A percentile compares a stretch with the other conserved stretches of the same genome.
Conservation (phyloP, 768 basidiomycete genomes). For the Agaricus sinodeliciosus region DNA sequence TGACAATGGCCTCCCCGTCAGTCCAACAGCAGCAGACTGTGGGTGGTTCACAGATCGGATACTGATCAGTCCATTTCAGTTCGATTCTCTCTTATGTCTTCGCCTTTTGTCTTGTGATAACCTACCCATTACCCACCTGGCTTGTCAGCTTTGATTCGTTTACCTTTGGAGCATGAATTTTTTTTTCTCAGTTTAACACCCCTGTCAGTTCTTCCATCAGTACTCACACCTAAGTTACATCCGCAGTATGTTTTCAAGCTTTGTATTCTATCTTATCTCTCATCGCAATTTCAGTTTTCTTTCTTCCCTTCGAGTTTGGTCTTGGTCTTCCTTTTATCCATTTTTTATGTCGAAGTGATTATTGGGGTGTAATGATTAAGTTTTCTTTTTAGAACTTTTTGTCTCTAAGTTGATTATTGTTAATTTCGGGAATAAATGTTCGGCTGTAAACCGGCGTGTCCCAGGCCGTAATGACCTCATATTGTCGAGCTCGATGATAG, state of each 20-base stretch:
- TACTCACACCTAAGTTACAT: neutral
- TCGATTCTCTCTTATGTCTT: neutral
- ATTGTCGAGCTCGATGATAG: too few relatives aligned
- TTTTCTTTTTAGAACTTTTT: constrained; percentile 1
- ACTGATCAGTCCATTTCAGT: constrained; percentile 21
- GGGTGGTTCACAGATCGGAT: constrained; percentile 45
- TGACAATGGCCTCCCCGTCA: constrained; percentile 49
- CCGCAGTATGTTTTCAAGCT: constrained; percentile 8
- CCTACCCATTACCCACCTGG: neutral
- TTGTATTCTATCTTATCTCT: constrained; percentile 11
- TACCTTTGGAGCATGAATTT: constrained; percentile 1
- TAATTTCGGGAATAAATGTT: neutral
- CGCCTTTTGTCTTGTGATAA: neutral
- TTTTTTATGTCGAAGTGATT: constrained; percentile 16
- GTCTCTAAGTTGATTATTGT: neutral
- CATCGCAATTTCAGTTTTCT: constrained; percentile 12
- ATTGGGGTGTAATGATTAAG: constrained; percentile 9
- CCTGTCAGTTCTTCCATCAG: constrained; percentile 5
- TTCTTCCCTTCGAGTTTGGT: constrained; percentile 2
- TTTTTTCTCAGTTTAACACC: neutral
- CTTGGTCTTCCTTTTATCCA: constrained; percentile 6
- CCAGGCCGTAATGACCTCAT: too few relatives aligned
- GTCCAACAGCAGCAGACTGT: constrained; percentile 49
- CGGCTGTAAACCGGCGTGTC: too few relatives aligned
- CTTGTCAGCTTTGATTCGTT: constrained; percentile 1